phyloP scores from a whole-genome alignment of 441 rosid species.

The Adansonia gregorii region DNA sequence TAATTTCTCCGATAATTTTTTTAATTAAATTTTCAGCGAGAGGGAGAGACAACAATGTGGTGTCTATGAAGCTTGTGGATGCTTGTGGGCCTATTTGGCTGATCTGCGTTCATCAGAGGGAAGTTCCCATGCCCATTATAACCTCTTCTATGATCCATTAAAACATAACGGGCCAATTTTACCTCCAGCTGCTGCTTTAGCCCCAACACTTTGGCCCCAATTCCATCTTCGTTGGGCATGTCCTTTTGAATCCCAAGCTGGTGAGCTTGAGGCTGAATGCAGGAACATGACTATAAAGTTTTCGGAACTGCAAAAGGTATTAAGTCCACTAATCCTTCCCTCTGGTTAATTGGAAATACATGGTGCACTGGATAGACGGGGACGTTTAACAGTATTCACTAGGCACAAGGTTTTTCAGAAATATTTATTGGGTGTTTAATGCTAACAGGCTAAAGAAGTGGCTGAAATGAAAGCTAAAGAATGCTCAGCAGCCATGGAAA shows the following conservation, averaged over 20 bases:
- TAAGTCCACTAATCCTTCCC: conserved; percentile 13
- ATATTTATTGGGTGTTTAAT: conserved; percentile 14
- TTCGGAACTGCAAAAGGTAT: conserved; percentile 81
- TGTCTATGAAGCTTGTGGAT: conserved; percentile 75
- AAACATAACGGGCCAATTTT: conserved; percentile 64
- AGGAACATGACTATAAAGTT: conserved; percentile 70
- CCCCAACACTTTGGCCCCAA: conserved; percentile 97
- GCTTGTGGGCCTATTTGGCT: conserved; percentile 86
- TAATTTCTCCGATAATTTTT: conserved; percentile 17
- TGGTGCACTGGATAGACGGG: not conserved
- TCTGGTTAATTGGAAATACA: conserved; percentile 5
- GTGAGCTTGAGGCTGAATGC: conserved; percentile 79
- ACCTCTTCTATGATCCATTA: conserved; percentile 74
- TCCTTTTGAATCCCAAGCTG: conserved; percentile 79
- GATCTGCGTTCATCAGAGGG: conserved; percentile 68
- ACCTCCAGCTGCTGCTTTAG: conserved; percentile 98
- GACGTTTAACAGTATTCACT: not conserved
- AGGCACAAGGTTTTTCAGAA: not conserved
- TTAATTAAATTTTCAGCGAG: conserved; percentile 63
- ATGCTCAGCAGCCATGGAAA: conserved; percentile 55
- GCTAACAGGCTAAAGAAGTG: conserved; percentile 73
- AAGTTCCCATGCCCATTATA: conserved; percentile 74
- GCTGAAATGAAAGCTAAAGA: conserved; percentile 81
- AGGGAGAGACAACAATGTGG: conserved; percentile 80
- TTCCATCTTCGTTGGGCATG: conserved; percentile 99